Evolutionary conservation across 1,139 yeast genomes (phyloP).

Genomic region (Geotrichum europaeum): DNA sequence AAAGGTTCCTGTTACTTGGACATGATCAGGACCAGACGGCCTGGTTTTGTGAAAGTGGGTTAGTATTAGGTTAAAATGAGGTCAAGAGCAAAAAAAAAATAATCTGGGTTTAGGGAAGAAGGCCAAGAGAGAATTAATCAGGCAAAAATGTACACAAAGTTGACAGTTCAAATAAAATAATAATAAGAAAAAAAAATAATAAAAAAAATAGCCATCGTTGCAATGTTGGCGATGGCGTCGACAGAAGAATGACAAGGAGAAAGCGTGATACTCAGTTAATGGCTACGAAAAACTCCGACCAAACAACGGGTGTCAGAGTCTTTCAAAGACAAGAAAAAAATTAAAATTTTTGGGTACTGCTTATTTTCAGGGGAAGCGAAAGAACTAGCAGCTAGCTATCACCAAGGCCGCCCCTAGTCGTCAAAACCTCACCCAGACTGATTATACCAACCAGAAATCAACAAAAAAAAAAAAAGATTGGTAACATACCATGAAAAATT

Average conservation of each 20-base stretch:
- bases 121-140: neutral
- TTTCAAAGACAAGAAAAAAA: neutral
- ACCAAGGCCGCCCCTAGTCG: neutral
- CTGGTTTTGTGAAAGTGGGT: neutral
- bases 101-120: neutral
- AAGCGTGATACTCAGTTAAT: neutral
- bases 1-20: constrained; percentile 18
- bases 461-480: neutral
- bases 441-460: neutral
- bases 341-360: neutral
- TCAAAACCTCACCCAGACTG: neutral
- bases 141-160: neutral
- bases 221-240: neutral
- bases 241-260: neutral
- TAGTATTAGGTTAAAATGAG: neutral
- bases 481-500: constrained; percentile 8
- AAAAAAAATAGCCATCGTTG: neutral
- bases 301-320: neutral
- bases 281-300: neutral
- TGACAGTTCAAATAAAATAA: neutral
- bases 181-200: neutral
- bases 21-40: constrained; percentile 18
- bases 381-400: neutral
- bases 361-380: neutral
- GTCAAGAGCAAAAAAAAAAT: neutral